Evolutionary conservation across 495 filamentous ascomycete species (phyloP).

Genomic region (Trichoderma virens): DNA sequence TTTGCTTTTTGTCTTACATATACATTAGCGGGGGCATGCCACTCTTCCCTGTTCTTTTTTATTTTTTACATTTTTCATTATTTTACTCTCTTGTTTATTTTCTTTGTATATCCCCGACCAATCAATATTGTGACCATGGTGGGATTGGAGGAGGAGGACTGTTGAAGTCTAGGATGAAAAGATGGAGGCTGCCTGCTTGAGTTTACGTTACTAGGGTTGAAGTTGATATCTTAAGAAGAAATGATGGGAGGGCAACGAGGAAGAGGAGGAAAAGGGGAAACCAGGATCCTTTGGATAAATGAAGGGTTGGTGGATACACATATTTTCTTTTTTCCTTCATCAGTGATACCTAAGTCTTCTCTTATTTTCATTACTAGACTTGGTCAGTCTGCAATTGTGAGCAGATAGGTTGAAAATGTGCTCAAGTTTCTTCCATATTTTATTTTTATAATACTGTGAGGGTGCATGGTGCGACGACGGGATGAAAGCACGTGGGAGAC

Average conservation of each 20-base stretch:
- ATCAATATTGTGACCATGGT: background rate
- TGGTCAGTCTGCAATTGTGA: background rate
- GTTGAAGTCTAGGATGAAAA: background rate
- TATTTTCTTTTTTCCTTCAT: background rate
- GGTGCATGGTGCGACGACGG: background rate
- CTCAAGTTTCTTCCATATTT: background rate
- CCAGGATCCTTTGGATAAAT: background rate
- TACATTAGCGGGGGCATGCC: background rate
- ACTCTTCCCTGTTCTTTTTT: background rate
- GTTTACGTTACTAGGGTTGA: background rate
- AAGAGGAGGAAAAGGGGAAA: background rate
- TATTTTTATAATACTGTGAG: background rate
- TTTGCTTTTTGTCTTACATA: background rate
- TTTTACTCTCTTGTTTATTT: background rate
- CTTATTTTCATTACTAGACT: background rate
- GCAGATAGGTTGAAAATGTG: background rate
- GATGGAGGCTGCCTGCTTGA: background rate
- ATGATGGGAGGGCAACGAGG: background rate
- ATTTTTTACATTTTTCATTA: background rate
- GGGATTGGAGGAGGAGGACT: background rate
- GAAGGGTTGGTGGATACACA: background rate
- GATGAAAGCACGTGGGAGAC: background rate
- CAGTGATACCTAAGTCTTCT: constrained; percentile 1
- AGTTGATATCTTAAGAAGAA: background rate
- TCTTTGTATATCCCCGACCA: background rate